phyloP scores from a whole-genome alignment of 768 basidiomycete genomes.

The Hericium coralloides region DNA sequence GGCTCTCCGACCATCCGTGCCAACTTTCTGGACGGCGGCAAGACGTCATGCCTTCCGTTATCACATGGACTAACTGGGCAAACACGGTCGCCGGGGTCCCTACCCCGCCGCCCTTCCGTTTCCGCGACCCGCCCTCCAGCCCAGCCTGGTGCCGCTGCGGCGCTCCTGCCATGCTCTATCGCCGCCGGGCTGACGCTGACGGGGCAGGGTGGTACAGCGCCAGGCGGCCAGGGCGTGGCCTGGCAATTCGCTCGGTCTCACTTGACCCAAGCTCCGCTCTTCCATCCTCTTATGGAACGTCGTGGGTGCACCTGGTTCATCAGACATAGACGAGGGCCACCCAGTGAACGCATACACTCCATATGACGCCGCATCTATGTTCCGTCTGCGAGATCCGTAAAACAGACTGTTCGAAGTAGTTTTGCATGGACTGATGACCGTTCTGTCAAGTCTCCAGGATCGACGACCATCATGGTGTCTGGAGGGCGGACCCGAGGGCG shows the following conservation, averaged over 20 bases:
- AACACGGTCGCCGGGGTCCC: not conserved
- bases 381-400: too few relatives aligned
- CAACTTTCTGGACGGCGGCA: slow-evolving; percentile 5
- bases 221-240: not conserved
- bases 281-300: not conserved
- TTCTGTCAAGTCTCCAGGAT: too few relatives aligned
- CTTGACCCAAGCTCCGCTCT: not conserved
- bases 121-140: not conserved
- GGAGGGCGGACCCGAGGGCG: too few relatives aligned
- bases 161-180: too few relatives aligned
- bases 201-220: too few relatives aligned
- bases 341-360: not conserved
- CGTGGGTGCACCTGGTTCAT: not conserved
- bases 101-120: not conserved
- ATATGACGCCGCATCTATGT: not conserved
- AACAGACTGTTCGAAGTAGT: too few relatives aligned
- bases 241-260: not conserved
- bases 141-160: too few relatives aligned
- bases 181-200: too few relatives aligned
- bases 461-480: too few relatives aligned
- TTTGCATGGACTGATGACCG: too few relatives aligned
- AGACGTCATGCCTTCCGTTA: slow-evolving; percentile 25
- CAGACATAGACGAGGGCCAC: too few relatives aligned
- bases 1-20: slow-evolving; percentile 34
- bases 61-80: slow-evolving; percentile 19